These are phyloP conservation scores for Ustilago sp. DNA, from an alignment of 1,284 basidiomycete genomes.

Conservation along the genomic window DNA sequence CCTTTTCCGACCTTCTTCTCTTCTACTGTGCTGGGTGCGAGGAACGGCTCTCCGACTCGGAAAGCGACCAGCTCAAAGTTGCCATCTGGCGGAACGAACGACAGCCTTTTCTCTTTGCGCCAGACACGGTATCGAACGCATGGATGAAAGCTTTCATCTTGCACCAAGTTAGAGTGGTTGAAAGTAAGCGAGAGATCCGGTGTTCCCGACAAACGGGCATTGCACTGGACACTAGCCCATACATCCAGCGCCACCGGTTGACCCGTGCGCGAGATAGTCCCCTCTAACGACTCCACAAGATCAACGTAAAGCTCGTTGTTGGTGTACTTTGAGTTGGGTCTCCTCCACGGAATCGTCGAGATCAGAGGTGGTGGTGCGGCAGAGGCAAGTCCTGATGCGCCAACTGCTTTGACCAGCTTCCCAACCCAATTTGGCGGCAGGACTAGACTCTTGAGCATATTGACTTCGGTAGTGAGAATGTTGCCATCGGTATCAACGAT, in stretches of 20 bases:
- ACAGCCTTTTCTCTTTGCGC: conserved; percentile 66
- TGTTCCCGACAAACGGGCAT: conserved; percentile 69
- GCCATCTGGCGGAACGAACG: conserved; percentile 64
- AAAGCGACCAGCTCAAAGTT: conserved; percentile 53
- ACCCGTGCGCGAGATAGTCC: conserved; percentile 71
- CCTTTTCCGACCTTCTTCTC: conserved; percentile 10
- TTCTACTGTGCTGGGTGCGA: conserved; percentile 2
- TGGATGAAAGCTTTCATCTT: conserved; percentile 87
- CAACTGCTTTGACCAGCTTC: conserved; percentile 58
- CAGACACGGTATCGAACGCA: conserved; percentile 86
- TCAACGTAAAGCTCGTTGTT: conserved; percentile 66
- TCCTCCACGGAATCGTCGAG: conserved; percentile 64
- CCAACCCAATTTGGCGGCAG: conserved; percentile 65
- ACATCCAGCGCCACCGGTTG: conserved; percentile 52
- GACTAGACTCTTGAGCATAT: conserved; percentile 62
- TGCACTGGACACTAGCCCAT: conserved; percentile 49
- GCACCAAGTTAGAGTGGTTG: conserved; percentile 74
- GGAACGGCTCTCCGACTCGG: conserved; percentile 69
- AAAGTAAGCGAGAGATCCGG: conserved; percentile 58
- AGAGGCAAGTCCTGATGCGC: conserved; percentile 50
- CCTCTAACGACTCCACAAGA: conserved; percentile 56
- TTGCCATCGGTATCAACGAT: conserved; percentile 66
- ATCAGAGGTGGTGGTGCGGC: conserved; percentile 72
- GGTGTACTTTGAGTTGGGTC: conserved; percentile 60
- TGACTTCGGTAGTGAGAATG: conserved; percentile 64